Evolutionary conservation across 2,329 filamentous ascomycete genomes (phyloP), one percentile per base, ranked within the genome.

Genomic region (Tolypocladium paradoxum): DNA sequence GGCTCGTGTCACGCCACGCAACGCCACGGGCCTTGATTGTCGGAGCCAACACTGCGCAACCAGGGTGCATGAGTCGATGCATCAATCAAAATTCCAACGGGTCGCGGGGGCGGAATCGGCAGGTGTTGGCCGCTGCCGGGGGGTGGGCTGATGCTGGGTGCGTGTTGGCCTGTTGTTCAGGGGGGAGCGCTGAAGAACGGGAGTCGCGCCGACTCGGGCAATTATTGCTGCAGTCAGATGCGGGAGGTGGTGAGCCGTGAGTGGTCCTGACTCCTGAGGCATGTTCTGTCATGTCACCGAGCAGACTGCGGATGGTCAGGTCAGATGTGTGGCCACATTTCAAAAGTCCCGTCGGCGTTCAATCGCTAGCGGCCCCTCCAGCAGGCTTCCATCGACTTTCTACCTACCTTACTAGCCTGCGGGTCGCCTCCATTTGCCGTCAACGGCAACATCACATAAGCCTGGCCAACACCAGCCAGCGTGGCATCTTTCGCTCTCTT

Each of bases 401-500:
- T 45, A n/a, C 18, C 29, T 16, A 16, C n/a, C 24, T 46, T 46
- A n/a, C 43, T 46, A 31, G 43, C 24, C 24, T 27, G 43, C 43
- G 43, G 43, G 27, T 29, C 7, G 22, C 11, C 43, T 22, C 16
- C 18, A 24, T 18, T 14, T 24, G n/a, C n/a, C n/a, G n/a, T n/a
- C n/a, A 24, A 11, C 38, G 16, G 38, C 5, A 24, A 16, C 38
- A 24, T 43, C 38, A 43, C 38, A 43, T 27, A 43, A 43, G 24
- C 43, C 43, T 2, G 40, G 38, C 51, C 50, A 51, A 50, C 52
- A 50, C 47, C 38, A 54, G 58, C 56, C 60, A 61, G 54, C 57
- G 58, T 62, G 60, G 59, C 60, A 57, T 61, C 56, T 58, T 60
- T 46, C 18, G 14, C 40, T 18, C 16, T 46, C 9, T 31, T 31